Conservation (phyloP, 1,284 basidiomycete species). For the Malassezia slooffiae region DNA sequence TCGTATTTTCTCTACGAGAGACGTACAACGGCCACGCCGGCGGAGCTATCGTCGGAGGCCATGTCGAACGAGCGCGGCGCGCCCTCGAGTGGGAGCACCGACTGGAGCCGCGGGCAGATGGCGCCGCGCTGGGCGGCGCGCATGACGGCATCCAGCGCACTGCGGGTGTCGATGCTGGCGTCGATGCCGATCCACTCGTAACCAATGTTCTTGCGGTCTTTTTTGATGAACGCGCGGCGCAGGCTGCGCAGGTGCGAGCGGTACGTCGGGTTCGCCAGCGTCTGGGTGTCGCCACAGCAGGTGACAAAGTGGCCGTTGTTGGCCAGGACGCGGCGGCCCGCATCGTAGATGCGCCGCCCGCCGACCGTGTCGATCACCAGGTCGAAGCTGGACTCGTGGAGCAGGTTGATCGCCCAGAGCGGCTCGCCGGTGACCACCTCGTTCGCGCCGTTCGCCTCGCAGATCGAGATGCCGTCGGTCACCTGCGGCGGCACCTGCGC, state of each 20-base stretch:
- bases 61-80: constrained; percentile 35
- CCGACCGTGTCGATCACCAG: constrained; percentile 45
- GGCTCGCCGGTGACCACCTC: constrained; percentile 48
- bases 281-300: constrained; percentile 45
- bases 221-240: constrained; percentile 47
- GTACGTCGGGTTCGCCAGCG: constrained; percentile 36
- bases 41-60: not conserved
- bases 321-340: constrained; percentile 47
- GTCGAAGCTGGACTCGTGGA: constrained; percentile 48
- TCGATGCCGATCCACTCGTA: constrained; percentile 47
- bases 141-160: constrained; percentile 38
- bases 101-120: constrained; percentile 40
- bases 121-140: constrained; percentile 31
- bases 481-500: constrained; percentile 46
- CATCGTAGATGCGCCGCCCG: constrained; percentile 47
- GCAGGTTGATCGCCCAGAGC: constrained; percentile 47
- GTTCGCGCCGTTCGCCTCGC: constrained; percentile 47
- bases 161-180: constrained; percentile 29
- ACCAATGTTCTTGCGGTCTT: constrained; percentile 47
- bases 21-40: constrained; percentile 11
- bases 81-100: constrained; percentile 37
- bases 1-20: constrained; percentile 2
- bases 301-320: constrained; percentile 45
- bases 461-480: constrained; percentile 43
- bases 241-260: constrained; percentile 44